Evolutionary conservation across 768 basidiomycete genomes (phyloP), one percentile per base, ranked within the genome.

Genomic region (Leccinum arenicola): DNA sequence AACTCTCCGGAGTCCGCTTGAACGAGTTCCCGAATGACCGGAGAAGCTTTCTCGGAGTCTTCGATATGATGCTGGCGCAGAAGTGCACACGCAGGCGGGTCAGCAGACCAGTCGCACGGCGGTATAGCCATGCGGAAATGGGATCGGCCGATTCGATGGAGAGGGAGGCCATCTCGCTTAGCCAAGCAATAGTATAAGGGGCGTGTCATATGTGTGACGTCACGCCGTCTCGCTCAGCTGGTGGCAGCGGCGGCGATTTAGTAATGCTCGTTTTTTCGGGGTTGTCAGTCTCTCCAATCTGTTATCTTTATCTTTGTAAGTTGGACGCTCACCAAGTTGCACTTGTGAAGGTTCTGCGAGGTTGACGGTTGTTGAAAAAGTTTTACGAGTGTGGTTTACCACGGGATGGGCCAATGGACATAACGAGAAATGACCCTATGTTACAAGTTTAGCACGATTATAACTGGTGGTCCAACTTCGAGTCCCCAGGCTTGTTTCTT

Each of bases 391-490:
- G 23, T 43, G 27, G 29, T 29, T 58, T 52, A 23, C 49, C 50
- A 36, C 23, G 40, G n/a, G 19, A 25, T n/a, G 50, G 54, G 25
- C n/a, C 6, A 17, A 38, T 52, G 15, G 51, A 64, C 59, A 58
- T 59, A 61, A 61, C 53, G 36, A 59, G 66, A 53, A 66, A 60
- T 12, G 59, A 63, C 57, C 66, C 64, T 68, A 68, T 68, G 31
- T 66, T 43, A 61, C 60, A 67, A 56, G 58, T 57, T 61, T 61
- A 57, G 52, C 52, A 60, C 57, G 36, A 43, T 48, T 31, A 38
- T 55, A 47, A 50, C 57, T 45, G 63, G 35, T 40, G 49, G 36
- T 43, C 47, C 23, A 7, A 23, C 55, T 52, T 60, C 56, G 14
- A 52, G 48, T 61, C 60, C 59, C 48, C 55, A 54, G 57, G 64